Percentiles rank a stretch among this genome's conserved stretches.
Evolutionary conservation across 352 stramenopile species (phyloP).

Genomic region (Globisporangium orthogonon): DNA sequence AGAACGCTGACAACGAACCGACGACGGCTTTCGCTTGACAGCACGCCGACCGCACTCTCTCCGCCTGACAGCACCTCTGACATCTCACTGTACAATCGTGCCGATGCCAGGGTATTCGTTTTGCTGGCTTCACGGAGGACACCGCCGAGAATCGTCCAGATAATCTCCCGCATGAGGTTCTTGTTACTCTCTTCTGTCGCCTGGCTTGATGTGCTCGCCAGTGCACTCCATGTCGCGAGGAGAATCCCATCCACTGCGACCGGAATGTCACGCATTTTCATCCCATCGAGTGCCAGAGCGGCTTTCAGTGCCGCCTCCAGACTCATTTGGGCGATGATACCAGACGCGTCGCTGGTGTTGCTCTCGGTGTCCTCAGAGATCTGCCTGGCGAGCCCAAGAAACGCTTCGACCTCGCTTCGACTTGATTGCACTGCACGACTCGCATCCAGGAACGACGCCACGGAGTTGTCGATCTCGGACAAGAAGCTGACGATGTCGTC

Average conservation of each 20-base stretch:
- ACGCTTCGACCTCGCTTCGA: slow-evolving; percentile 19
- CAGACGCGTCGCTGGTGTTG: not conserved
- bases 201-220: not conserved
- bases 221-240: not conserved
- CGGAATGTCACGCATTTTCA: slow-evolving; percentile 16
- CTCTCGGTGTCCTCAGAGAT: slow-evolving; percentile 12
- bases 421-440: slow-evolving; percentile 21
- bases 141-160: slow-evolving; percentile 14
- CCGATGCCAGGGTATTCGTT: not conserved
- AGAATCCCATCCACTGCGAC: slow-evolving; percentile 16
- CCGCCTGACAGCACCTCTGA: slow-evolving; percentile 11
- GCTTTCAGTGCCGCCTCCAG: slow-evolving; percentile 23
- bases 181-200: slow-evolving; percentile 7
- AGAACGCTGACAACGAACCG: slow-evolving; percentile 20
- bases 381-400: slow-evolving; percentile 13
- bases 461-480: slow-evolving; percentile 8
- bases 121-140: not conserved
- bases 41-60: slow-evolving; percentile 1
- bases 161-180: slow-evolving; percentile 18
- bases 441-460: slow-evolving; percentile 16
- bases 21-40: slow-evolving; percentile 5
- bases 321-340: slow-evolving; percentile 15
- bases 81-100: slow-evolving; percentile 14
- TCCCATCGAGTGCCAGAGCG: slow-evolving; percentile 15
- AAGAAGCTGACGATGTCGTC: slow-evolving; percentile 22